These are phyloP conservation scores for Fusarium sterilihyphosum DNA, from an alignment of 2,329 filamentous ascomycete species.

Conservation along the genomic window DNA sequence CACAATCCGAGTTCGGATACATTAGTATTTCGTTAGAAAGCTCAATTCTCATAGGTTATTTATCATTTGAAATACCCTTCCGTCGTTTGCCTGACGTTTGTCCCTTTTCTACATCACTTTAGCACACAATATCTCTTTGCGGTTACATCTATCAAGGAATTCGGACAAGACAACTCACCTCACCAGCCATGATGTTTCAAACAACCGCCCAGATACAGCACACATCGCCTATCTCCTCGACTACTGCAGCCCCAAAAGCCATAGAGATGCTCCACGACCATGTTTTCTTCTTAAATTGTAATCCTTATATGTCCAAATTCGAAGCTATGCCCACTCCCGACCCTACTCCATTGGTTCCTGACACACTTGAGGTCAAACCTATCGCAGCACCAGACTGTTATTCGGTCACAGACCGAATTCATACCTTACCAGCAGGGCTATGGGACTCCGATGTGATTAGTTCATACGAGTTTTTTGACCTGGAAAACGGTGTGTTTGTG, in stretches of 20 bases:
- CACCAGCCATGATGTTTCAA: conserved; percentile 55
- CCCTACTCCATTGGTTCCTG: conserved; percentile 37
- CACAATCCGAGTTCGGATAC: not conserved
- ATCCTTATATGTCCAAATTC: conserved; percentile 61
- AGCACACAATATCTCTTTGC: not conserved
- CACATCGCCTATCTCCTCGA: conserved; percentile 54
- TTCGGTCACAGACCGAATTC: conserved; percentile 60
- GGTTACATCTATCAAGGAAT: not conserved
- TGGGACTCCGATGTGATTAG: conserved; percentile 66
- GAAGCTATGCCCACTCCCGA: conserved; percentile 46
- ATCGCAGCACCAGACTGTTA: conserved; percentile 52
- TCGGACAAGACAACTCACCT: not conserved
- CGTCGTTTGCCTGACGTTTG: not conserved
- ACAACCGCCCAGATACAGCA: conserved; percentile 56
- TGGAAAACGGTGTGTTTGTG: conserved; percentile 61
- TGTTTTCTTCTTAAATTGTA: conserved; percentile 61
- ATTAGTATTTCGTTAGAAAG: not conserved
- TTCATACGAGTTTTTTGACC: conserved; percentile 63
- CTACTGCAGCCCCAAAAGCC: conserved; percentile 48
- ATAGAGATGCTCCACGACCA: conserved; percentile 62
- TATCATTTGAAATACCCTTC: not conserved
- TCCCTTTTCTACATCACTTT: not conserved
- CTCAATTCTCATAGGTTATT: not conserved
- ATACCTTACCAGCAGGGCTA: conserved; percentile 63
- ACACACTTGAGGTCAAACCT: conserved; percentile 39